Base-by-base conservation (phyloP, 2,329 filamentous ascomycete species). In the Colletotrichum somersetense region DNA sequence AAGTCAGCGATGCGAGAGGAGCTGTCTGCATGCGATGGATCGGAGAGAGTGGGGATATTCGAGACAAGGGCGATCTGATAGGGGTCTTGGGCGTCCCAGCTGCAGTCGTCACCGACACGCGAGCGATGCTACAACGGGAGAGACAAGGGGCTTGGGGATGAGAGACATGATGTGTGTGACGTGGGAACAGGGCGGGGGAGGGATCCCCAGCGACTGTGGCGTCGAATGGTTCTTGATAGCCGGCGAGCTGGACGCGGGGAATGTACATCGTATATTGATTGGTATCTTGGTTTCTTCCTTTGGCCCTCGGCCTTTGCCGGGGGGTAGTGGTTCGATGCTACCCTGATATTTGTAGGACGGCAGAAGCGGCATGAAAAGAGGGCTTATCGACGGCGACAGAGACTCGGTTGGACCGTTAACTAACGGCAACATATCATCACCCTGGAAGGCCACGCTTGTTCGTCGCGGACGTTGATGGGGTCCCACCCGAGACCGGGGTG, bases 91-190 rank as follows among this genome's bases (percentile, higher is more conserved):
- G 59, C 40, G 23, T 35, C 40, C 18, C 18, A 48, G 44, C 18
- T 62, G 30, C 59, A 38, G 48, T 53, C 48, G 48, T 63, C 61
- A 53, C 23, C n/a, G 56, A 62, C 59, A 52, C 59, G 59, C 52
- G 52, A 56, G 26, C 30, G 52, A 56, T 33, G 53, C 16, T 11
- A 52, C 23, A 5, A 61, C 42, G 33, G 44, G 59, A 40, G 62
- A 66, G 62, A 70, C 62, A 46, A 26, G 18, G 18, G 42, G 59
- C 44, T 62, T 52, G 46, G 48, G 26, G 26, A 30, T 18, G 44
- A 20, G 40, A 65, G 62, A 65, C 62, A 70, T 46, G 38, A 30
- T 66, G 62, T 59, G 62, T 44, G 62, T 44, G 26, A 53, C 46
- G 59, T 46, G 56, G 56, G n/a, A 10, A 46, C n/a, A 50, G 18